Evolutionary conservation across 2,329 filamentous ascomycete species (phyloP), one percentile per base, ranked within the genome.

Genomic region (Byssothecium circinans): DNA sequence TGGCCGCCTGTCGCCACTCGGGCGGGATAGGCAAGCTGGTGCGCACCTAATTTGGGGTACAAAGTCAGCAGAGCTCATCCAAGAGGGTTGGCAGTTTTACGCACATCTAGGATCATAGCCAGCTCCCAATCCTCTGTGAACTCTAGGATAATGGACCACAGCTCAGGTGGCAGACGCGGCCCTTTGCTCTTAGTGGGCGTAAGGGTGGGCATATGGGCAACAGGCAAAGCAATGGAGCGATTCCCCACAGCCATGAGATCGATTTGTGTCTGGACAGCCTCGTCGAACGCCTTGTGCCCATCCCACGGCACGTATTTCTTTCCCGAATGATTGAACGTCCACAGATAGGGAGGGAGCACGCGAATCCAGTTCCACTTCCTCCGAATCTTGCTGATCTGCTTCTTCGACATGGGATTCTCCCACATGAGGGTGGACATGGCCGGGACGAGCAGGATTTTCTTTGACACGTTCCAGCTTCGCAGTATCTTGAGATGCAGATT

Each of bases 381-480:
- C 54, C 86, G 81, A 34, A 96, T 83, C 72, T 95, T 94, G 70
- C 83, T 87, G 51, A 96, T 80, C 65, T 96, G 91, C 61, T 90
- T 87, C 74, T 88, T 89, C 14, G 89, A 95, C 74, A 91, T 85
- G 2, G 91, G 89, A 61, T 94, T 91, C 65, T 91, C 85, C 90
- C 90, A 95, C 84, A 92, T 91, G 50, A 88, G 81, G 1, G 83
- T 84, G 27, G 88, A 92, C 91, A 96, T 95, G 55, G 89, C 89
- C 0, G 91, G 91, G 6, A 95, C 85, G 47, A 96, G 75, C 40
- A 96, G 74, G 23, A 95, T 87, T 59, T 86, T 88, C 73, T 96
- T 96, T 6, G 86, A 86, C 0, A 87, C 84, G 60, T 95, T 86
- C 91, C 91, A 96, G 46, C 88, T 88, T 43, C 91, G 82, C 40